Evolutionary conservation across 805 yeast species (phyloP), one percentile per base, ranked within the genome.

Genomic region (Yamadazyma takamatsuzukensis): DNA sequence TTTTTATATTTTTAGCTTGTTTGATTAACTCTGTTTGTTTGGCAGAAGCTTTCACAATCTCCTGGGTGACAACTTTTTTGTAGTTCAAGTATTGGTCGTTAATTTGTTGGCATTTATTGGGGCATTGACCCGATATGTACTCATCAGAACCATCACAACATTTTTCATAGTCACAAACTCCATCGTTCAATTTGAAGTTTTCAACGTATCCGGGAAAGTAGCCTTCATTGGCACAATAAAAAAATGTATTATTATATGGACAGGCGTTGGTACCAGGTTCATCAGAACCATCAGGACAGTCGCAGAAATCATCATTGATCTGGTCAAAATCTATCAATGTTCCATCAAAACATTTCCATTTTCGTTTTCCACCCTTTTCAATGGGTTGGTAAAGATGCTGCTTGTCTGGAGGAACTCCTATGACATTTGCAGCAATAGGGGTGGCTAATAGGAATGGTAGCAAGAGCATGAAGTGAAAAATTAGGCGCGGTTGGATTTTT

Each of bases 71-170:
- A 2, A 13, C 5, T 6, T 21, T 18, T 19, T 32, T 28, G 19
- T 39, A 25, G 12, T 19, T 12, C 8, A 33, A 8, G 27, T 66
- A 68, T 32, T 61, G 70, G 0, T 47, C 48, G 15, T 66, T 62
- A 34, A 83, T 72, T 37, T 72, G 70, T 1, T 47, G 49, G 50
- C 93, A 83, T 23, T 58, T 64, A 43, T 74, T 64, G 4, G 75
- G 72, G 53, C 95, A 87, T 3, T 30, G 18, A 2, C 60, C 63
- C 5, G 51, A 44, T 17, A 45, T n/a, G 33, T 60, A 54, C 54
- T 93, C 98, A 58, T 93, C 98, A 1, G 87, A 73, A 6, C 98
- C 97, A 59, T 93, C 98, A 59, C 98, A 93, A 57, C 98, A 93
- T 8, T 69, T 33, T 13, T 79, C 83, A 53, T 83, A 84, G 53